Base-by-base conservation (phyloP, 306 rosid species). In the Luffa aegyptiaca region DNA sequence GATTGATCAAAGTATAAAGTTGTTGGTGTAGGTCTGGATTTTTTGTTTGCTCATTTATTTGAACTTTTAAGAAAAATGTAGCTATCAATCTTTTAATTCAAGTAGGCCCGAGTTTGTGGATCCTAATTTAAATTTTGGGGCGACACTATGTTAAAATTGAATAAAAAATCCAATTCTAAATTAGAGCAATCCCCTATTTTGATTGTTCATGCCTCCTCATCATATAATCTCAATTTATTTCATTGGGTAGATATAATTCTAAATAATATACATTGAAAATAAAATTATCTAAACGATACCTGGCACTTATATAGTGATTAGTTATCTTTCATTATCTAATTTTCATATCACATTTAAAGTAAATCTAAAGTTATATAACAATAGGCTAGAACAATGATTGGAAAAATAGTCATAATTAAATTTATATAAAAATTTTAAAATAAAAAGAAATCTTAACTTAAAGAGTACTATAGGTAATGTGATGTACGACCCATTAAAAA, bases 401-500 rank as follows among this genome's bases (percentile, higher is more conserved):
- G 42, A 64, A 64, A 62, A 64, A 5, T 64, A 36, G 70, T 64
- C 44, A 35, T 64, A 66, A 66, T 66, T 66, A 39, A 66, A 66
- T 39, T 1, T 9, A 46, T 72, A 2, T 20, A 71, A 48, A 45
- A 5, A 5, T 2, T 11, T 20, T 71, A 26, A 9, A 20, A 71
- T 4, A 71, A 5, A 71, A 71, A 70, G 53, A 71, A 46, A 72
- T 72, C 42, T 26, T 33, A 72, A 48, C 41, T 72, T 71, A 46
- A 72, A 72, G 39, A 26, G 77, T 48, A 72, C 77, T 72, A 48
- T 51, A 26, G 58, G 77, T 74, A 74, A 74, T 74, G 78, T 48
- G 78, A 74, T 14, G 78, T 74, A 74, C 78, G 59, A 74, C 42
- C 70, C 70, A 69, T 69, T 41, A n/a, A 44, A 74, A 74, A 74